Evolutionary conservation across 352 stramenopile species (phyloP), one percentile per base, ranked within the genome.

Genomic region (Aphanomyces cochlioides): DNA sequence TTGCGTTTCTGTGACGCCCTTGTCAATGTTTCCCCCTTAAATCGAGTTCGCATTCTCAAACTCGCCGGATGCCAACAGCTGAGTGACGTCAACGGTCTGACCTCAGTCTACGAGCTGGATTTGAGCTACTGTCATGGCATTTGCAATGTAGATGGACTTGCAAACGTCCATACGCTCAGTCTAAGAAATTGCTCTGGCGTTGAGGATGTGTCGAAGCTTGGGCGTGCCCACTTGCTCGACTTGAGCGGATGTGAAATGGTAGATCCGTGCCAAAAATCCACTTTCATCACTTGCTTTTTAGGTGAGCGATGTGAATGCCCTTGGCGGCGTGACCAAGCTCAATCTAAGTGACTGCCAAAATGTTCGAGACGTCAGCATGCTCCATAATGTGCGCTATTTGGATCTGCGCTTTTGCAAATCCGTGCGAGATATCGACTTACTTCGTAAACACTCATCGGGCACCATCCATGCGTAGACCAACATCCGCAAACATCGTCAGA

Each of bases 1-100:
- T 54, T 91, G 66, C 80, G 82, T 21, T 91, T 91, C 72, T 90
- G 84, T 58, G 84, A 90, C 67, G 73, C 78, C 0, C 72, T 90
- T 1, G 76, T 84, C n/a, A 77, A 90, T 50, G 79, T 89, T 0
- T 74, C 47, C 7, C 73, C 78, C 53, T 57, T 83, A 0, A 12
- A 21, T 4, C 54, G 45, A 43, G 78, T 81, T 1, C 84, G 75
- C 3, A 60, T 80, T 17, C 77, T 90, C 38, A 89, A 90, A 47
- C 79, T 92, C 54, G 77, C 81, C 13, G 54, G 80, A 3, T 89
- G 84, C 48, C 73, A 75, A 19, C 79, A 77, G 2, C 58, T 92
- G 0, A 28, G 28, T 28, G 34, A 58, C 43, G 80, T 90, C n/a
- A 82, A 76, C 1, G 67, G 72, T 1, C 75, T 90, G 37, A 75